Evolutionary conservation across 208 protist species (phyloP), one percentile per base, ranked within the genome.

Genomic region (Trypanosoma grayi): DNA sequence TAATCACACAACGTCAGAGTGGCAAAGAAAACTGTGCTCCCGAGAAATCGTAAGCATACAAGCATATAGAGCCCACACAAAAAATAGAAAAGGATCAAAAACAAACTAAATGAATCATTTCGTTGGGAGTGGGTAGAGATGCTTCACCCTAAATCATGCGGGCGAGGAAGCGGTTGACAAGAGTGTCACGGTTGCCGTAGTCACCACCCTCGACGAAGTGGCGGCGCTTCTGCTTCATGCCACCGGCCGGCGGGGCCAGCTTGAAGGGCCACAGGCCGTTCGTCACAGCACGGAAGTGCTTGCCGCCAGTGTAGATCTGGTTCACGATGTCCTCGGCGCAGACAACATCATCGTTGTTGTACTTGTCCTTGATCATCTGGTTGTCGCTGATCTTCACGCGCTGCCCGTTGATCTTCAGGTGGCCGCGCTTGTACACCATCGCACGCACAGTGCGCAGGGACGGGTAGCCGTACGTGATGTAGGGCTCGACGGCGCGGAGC

Each of bases 261-360:
- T 99, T 98, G 95, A 99, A 99, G 62, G 98, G 98, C 98, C 98
- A 99, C 41, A 99, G 60, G 77, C 98, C 98, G 65, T 97, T 94
- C 78, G 88, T 98, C 41, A 96, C 98, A 62, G 97, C 73, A 74
- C 96, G 98, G 96, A 99, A 99, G 84, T 98, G 53, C 66, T 97
- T 93, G 66, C 99, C 99, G 62, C 87, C 88, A 65, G 98, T 99
- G 95, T 92, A 96, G 84, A 99, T 98, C 92, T 99, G 97, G 95
- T 99, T 98, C 73, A 99, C 95, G 24, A 99, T 58, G 68, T 99
- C 99, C 89, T 99, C 99, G 40, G 98, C 85, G 74, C 98, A 99
- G 47, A 99, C 83, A 60, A 99, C 85, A 54, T 87, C 90, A 45
- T 93, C 70, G 70, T 91, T 83, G 79, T 99, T 89, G 60, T 99